Evolutionary conservation across 1,284 basidiomycete genomes (phyloP), one percentile per base, ranked within the genome.

Genomic region (Testicularia cyperi): DNA sequence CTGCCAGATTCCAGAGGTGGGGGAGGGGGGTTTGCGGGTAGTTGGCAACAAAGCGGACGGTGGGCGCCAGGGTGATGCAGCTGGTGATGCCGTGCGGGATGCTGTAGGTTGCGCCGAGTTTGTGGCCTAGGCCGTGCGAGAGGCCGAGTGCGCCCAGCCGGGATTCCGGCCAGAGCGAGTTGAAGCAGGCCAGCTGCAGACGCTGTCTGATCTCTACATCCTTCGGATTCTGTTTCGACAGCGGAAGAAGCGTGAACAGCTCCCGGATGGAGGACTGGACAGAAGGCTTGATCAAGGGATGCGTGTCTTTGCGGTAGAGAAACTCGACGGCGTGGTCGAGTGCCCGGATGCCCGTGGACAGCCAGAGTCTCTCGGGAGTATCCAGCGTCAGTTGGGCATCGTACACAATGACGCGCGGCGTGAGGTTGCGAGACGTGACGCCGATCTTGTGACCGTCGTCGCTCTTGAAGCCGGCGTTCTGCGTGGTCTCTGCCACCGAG

Each of bases 1-100:
- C 65, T 2, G 66, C 55, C 1, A 70, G 55, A 13, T 65, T 65
- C 16, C 47, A 32, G 14, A 70, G 49, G 23, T 67, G 63, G 7
- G 35, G 30, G 13, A 51, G n/a, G 0, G 47, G 38, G 0, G 64
- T 70, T 2, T 45, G 31, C 20, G 44, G 41, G 12, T 16, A 46
- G 6, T 30, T 18, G 4, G 63, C 53, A 1, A 45, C 45, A 29
- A 57, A 52, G 10, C 39, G 38, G 15, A 70, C 44, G 2, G 55
- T 33, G 2, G 38, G 15, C 0, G 35, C 54, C 8, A 90, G 82
- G 2, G 88, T 89, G 38, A 90, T 78, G 75, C 88, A 90, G 18
- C 86, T 88, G 6, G 88, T 89, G 61, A 88, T 86, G 4, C 88
- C 88, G 72, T 90, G 88, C 9, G 85, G 84, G 48, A 90, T 89